Base-by-base conservation (phyloP, 192 early-diverging fungal genomes). In the Linnemannia schmuckeri region DNA sequence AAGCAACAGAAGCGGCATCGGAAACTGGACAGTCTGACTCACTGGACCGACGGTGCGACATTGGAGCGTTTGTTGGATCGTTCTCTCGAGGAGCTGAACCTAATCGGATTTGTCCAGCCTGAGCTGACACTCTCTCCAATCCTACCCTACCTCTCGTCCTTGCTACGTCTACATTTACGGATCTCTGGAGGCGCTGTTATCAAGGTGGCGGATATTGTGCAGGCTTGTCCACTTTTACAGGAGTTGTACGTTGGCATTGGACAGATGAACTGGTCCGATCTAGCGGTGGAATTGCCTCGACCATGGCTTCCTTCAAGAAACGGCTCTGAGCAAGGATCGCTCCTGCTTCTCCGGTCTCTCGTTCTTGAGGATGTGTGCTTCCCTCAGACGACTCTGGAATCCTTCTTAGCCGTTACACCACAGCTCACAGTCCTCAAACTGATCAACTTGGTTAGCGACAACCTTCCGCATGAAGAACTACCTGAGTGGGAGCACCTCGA, bases 171-270 rank as follows among this genome's bases (percentile, higher is more conserved):
- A 40, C 41, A 72, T 41, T 41, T 42, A 72, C 41, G 22, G 20
- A 72, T 42, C 38, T 66, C 61, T 66, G 61, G 61, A 33, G 61
- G 61, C n/a, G 61, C 61, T 33, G 61, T 66, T 24, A 66, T 66
- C 27, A 66, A 66, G 61, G n/a, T 66, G 61, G 61, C 61, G 1
- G 61, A 72, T 12, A 72, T 72, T n/a, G 38, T 72, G 8, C 70
- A 42, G 40, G 38, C 37, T 6, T 72, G 70, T 42, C 70, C 70
- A 7, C 38, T 42, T 42, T 35, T 72, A 7, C 40, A n/a, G 38
- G 41, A 42, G 37, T 12, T 72, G 22, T 42, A 42, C 37, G 9
- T 72, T 22, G 41, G 70, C 6, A 72, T 38, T 35, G 38, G 37
- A 44, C 33, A 72, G 12, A n/a, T 42, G 37, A 27, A 40, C 22